Evolutionary conservation across 2,329 filamentous ascomycete species (phyloP).

Genomic region (Scorias spongiosa): DNA sequence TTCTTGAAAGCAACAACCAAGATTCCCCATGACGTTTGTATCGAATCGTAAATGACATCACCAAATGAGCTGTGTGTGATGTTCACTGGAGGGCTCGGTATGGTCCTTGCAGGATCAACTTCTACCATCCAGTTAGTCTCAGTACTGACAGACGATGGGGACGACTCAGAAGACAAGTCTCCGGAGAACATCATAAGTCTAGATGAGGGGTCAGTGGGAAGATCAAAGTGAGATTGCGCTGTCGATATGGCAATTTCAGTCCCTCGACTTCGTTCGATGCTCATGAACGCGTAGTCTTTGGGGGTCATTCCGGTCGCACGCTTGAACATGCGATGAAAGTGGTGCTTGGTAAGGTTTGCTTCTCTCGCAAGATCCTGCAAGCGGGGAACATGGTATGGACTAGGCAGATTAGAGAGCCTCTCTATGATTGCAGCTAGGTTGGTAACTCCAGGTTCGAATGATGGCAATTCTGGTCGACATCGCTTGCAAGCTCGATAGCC

Average conservation of each 20-base stretch:
- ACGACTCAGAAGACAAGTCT: no score
- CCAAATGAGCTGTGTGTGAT: background rate
- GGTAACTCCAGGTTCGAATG: constrained; percentile 3
- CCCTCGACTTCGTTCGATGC: no score
- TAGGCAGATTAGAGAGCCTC: background rate
- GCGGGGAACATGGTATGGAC: constrained; percentile 16
- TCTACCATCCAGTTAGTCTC: no score
- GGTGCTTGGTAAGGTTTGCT: constrained; percentile 40
- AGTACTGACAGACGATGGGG: no score
- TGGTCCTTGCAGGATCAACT: no score
- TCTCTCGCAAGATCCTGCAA: constrained; percentile 35
- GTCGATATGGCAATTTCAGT: no score
- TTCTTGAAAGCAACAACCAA: constrained; percentile 5
- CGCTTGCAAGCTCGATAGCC: constrained; percentile 44
- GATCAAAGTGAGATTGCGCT: no score
- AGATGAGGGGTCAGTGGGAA: no score
- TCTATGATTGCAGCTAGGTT: constrained; percentile 3
- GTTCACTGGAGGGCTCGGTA: no score
- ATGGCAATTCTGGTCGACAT: constrained; percentile 29
- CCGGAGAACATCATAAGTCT: no score
- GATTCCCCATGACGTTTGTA: constrained; percentile 3
- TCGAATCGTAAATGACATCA: constrained; percentile 3
- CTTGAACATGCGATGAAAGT: constrained; percentile 46
- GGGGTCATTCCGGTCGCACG: constrained; percentile 38
- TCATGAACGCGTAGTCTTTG: constrained; percentile 22